Conservation (phyloP, 2,329 filamentous ascomycete species). For the Golovinomyces cichoracearum region DNA sequence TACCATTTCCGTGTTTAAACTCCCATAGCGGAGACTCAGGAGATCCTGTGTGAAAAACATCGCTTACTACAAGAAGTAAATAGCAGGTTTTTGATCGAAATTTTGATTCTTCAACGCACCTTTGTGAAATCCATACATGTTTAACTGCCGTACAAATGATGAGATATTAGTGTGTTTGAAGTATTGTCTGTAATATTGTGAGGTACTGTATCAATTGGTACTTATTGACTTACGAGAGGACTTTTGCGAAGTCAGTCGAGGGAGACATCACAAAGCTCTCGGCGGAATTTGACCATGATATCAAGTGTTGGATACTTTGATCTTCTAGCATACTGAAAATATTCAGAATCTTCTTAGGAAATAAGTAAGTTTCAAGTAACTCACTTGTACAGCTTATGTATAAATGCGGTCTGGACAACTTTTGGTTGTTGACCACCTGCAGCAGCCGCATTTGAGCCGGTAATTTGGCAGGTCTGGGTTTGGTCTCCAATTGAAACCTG, state of each 20-base stretch:
- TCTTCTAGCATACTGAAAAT: constrained; percentile 79
- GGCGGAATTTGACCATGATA: constrained; percentile 79
- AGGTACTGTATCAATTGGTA: not conserved
- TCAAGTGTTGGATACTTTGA: constrained; percentile 71
- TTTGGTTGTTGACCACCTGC: constrained; percentile 76
- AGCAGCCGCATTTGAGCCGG: constrained; percentile 15
- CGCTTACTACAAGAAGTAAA: constrained; percentile 43
- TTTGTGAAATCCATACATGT: constrained; percentile 54
- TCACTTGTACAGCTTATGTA: constrained; percentile 97
- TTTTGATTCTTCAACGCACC: constrained; percentile 25
- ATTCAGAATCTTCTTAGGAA: constrained; percentile 7
- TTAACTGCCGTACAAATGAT: constrained; percentile 50
- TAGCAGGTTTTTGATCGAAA: constrained; percentile 5
- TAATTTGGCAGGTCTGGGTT: constrained; percentile 16
- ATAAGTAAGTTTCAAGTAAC: constrained; percentile 13
- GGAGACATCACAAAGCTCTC: constrained; percentile 99
- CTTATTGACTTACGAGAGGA: constrained; percentile 56
- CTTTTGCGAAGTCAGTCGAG: constrained; percentile 91
- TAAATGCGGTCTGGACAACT: constrained; percentile 94
- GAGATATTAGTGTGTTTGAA: constrained; percentile 99
- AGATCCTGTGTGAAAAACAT: constrained; percentile 87
- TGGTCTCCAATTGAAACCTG: constrained; percentile 14
- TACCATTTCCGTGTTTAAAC: constrained; percentile 93
- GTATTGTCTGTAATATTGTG: constrained; percentile 42
- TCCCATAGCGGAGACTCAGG: constrained; percentile 92